Evolutionary conservation across 2,329 filamentous ascomycete genomes (phyloP).

Genomic region (Amphichorda felina): DNA sequence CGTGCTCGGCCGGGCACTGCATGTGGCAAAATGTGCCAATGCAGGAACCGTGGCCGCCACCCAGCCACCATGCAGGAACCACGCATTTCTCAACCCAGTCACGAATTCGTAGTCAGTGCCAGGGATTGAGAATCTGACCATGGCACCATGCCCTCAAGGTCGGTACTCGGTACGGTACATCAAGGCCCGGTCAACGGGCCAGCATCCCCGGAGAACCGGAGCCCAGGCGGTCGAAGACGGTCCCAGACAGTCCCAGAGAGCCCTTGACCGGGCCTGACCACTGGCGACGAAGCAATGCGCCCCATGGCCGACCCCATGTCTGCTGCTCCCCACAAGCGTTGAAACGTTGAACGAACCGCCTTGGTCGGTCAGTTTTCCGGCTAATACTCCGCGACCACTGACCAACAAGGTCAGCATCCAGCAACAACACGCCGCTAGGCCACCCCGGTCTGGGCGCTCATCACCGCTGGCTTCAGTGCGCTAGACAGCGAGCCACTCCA

Average conservation of each 20-base stretch:
- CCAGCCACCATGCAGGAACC: slow-evolving; percentile 1
- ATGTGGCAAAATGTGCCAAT: slow-evolving; percentile 1
- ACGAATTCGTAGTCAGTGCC: not conserved
- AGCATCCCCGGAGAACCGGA: slow-evolving; percentile 2
- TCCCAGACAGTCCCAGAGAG: not conserved
- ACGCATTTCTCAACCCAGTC: not conserved
- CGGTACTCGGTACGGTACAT: not conserved
- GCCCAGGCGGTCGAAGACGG: no score
- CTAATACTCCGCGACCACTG: no score
- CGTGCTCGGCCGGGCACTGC: not conserved
- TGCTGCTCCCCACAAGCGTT: no score
- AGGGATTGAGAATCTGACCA: not conserved
- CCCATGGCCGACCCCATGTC: no score
- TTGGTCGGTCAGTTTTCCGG: no score
- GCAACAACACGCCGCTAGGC: not conserved
- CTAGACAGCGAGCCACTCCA: not conserved
- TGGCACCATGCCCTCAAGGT: not conserved
- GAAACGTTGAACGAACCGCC: no score
- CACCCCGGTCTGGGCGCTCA: slow-evolving; percentile 1
- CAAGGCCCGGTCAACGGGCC: not conserved
- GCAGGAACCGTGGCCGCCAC: slow-evolving; percentile 1
- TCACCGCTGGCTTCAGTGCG: slow-evolving; percentile 2
- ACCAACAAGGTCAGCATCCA: no score
- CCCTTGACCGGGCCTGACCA: no score
- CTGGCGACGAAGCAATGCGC: no score